These are phyloP conservation scores for Cicer judaicum DNA, from an alignment of 306 rosid genomes.

Conservation along the genomic window DNA sequence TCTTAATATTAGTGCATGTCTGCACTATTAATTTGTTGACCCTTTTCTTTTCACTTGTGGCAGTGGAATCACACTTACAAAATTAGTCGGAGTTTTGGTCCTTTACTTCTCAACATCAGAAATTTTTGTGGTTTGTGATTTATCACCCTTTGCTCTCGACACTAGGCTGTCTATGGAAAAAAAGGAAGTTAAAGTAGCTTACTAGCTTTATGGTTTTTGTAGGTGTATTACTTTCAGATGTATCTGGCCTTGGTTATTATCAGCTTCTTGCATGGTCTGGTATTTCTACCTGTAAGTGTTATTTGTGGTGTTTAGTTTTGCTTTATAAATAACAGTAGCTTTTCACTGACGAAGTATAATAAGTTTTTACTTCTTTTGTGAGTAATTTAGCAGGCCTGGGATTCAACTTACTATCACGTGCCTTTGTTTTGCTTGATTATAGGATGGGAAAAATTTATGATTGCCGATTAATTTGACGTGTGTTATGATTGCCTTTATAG, in stretches of 20 bases:
- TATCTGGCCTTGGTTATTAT: slow-evolving; percentile 90
- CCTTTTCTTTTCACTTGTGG: slow-evolving; percentile 43
- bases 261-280: slow-evolving; percentile 97
- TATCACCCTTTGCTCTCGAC: slow-evolving; percentile 39
- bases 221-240: slow-evolving; percentile 98
- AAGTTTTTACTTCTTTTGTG: slow-evolving; percentile 18
- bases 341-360: background rate
- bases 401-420: slow-evolving; percentile 2
- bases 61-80: slow-evolving; percentile 96
- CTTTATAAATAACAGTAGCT: slow-evolving; percentile 29
- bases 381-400: slow-evolving; percentile 24
- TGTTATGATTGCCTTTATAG: background rate
- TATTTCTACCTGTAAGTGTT: slow-evolving; percentile 85
- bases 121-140: slow-evolving; percentile 81
- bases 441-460: slow-evolving; percentile 3
- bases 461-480: slow-evolving; percentile 1
- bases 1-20: slow-evolving; percentile 15
- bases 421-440: background rate
- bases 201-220: slow-evolving; percentile 45
- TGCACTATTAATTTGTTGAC: slow-evolving; percentile 36
- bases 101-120: slow-evolving; percentile 91
- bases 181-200: slow-evolving; percentile 37
- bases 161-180: slow-evolving; percentile 33
- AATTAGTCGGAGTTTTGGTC: slow-evolving; percentile 91
- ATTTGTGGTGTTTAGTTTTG: slow-evolving; percentile 26